Evolutionary conservation across 2,329 filamentous ascomycete species (phyloP).

Genomic region (Pyricularia sp.): DNA sequence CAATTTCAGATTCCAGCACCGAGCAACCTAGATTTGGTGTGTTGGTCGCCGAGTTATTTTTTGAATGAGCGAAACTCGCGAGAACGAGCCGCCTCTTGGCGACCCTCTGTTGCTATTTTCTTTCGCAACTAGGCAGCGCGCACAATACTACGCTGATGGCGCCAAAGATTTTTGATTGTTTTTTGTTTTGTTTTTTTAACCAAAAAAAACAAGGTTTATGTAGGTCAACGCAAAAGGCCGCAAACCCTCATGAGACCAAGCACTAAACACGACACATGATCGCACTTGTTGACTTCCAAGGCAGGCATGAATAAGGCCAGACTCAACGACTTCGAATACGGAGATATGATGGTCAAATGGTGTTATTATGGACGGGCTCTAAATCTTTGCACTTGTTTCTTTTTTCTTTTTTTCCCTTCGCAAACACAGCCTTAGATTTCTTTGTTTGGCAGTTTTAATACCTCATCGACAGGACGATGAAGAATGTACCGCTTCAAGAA

Average conservation of each 20-base stretch:
- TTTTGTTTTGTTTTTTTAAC: too few species aligned
- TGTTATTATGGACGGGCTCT: background rate
- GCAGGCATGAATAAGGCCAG: background rate
- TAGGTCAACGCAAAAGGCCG: background rate
- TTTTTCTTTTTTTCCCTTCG: background rate
- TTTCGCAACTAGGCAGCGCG: background rate
- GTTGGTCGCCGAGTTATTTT: background rate
- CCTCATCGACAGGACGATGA: background rate
- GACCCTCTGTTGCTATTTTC: background rate
- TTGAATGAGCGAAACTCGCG: background rate
- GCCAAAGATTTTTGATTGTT: too few species aligned
- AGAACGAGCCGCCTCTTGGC: constrained; percentile 1
- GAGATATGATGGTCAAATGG: background rate
- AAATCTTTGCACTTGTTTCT: too few species aligned
- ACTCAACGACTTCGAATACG: background rate
- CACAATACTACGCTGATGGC: background rate
- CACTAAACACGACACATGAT: background rate
- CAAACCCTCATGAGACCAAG: background rate
- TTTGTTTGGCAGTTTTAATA: background rate
- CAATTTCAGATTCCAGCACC: background rate
- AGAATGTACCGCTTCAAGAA: background rate
- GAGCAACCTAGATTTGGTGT: background rate
- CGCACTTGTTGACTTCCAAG: background rate
- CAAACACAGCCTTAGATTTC: background rate
- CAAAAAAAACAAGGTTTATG: background rate